Base-by-base conservation (phyloP, 495 filamentous ascomycete genomes). In the Aspergillus mulundensis region DNA sequence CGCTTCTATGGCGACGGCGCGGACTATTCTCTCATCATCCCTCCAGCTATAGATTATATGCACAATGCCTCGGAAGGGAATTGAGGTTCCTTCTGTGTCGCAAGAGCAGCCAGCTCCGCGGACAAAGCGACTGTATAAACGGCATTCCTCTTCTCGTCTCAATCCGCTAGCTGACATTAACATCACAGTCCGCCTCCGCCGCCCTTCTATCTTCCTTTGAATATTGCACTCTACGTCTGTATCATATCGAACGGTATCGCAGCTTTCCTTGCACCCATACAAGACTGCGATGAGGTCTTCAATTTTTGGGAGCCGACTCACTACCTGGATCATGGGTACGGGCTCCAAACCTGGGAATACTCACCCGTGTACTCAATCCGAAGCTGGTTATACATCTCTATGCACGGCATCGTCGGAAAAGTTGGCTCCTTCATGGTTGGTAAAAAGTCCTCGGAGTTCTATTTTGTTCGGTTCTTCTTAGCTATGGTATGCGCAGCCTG, bases 281-380 rank as follows among this genome's bases (percentile, higher is more conserved):
- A 96, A 64, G 95, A 99, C 70, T 99, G 95, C 66, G 95, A 99
- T 66, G 95, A 99, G 74, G 91, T 93, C 4, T 99, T 95, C 79
- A 99, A 99, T 65, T 99, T 95, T 74, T 99, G 95, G 95, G 95
- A 99, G 64, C 94, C 95, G 1, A 84, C 91, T 0, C 95, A 99
- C 71, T 99, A 97, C 68, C 81, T 99, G 25, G 84, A 83, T 56
- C 91, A 96, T 77, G 89, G 90, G 65, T 92, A 93, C 66, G 95
- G 95, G 25, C 75, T 97, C 32, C 90, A 99, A 72, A 99, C 95
- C 15, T 99, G 95, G 95, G 95, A 99, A 69, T 99, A 97, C 72
- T 96, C 93, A 0, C 95, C 95, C 1, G 87, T 91, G 45, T 97
- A 90, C 69, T 89, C 90, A 28, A 96, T 99, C 63, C 87, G 95